phyloP scores from a whole-genome alignment of 306 rosid species.

The Fragaria ananassa region DNA sequence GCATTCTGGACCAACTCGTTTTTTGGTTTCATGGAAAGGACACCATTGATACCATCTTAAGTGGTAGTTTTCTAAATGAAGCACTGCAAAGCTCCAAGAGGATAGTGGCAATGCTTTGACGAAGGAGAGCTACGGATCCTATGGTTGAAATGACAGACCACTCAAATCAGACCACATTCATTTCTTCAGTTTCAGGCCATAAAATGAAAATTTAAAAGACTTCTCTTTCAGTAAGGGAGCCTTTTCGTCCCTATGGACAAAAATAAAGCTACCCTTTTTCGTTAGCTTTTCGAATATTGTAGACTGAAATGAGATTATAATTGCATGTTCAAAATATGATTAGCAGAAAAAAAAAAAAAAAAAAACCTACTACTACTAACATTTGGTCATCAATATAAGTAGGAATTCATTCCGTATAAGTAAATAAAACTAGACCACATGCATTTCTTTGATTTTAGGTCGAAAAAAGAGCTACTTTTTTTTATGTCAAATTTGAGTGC shows the following conservation, averaged over 20 bases:
- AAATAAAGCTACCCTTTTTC: neutral
- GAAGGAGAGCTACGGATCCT: neutral
- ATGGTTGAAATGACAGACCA: neutral
- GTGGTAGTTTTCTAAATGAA: neutral
- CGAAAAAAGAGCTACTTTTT: neutral
- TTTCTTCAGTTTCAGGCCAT: neutral
- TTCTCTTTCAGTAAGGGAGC: neutral
- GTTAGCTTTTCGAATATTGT: neutral
- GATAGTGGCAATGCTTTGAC: neutral
- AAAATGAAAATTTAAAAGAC: neutral
- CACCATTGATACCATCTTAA: neutral
- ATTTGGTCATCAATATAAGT: too few relatives aligned
- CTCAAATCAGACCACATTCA: neutral
- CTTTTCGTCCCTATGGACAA: neutral
- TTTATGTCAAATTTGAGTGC: neutral
- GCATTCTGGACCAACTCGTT: neutral
- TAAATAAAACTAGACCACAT: neutral
- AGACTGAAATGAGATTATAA: neutral
- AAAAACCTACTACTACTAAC: too few relatives aligned
- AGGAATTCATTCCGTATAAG: too few relatives aligned
- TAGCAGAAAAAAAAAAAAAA: too few relatives aligned
- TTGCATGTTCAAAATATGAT: neutral
- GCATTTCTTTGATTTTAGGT: neutral
- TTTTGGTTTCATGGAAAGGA: neutral
- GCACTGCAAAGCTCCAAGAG: neutral